Base-by-base conservation (phyloP, 179 eudicot species). In the Beta lomatogona region DNA sequence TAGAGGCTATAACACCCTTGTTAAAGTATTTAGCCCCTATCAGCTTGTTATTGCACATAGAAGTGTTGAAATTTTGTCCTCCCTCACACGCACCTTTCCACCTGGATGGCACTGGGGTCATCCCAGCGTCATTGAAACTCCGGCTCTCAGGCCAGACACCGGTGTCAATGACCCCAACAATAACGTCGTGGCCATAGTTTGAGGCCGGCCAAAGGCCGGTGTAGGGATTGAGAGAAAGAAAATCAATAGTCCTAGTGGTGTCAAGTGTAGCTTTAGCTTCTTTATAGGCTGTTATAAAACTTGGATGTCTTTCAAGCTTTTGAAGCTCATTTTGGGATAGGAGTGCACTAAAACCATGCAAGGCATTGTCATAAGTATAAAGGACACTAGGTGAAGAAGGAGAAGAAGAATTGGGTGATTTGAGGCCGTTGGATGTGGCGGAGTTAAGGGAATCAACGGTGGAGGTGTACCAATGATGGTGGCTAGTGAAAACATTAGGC, bases 281-380 rank as follows among this genome's bases (percentile, higher is more conserved):
- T 7, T 86, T 85, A 63, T 90, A 82, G 13, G 92, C 82, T 1
- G 88, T 70, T 11, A 95, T 82, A 53, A 92, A 84, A 11, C 83
- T 91, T 1, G 85, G 90, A 19, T 80, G 86, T 6, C 31, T 85
- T 73, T 86, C 58, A 36, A 95, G 86, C 55, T 82, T 75, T 75
- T 85, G 77, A 41, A 88, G 90, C 82, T 93, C 90, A 69, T 85
- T 22, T 11, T 70, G 78, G 52, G 93, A 86, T 2, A 95, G 88
- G n/a, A 71, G 78, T 8, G 91, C 91, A 55, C 95, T 88, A 69
- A 92, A 95, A 9, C 98, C 98, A 82, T 93, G 94, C 68, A 95
- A 87, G 67, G 91, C 93, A 15, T 90, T 88, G 25, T 82, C 91
- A 71, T 95, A 95, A 57, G 81, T 48, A 73, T 86, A 88, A 3